A percentile compares a stretch with the other conserved stretches of the same genome.
Conservation (phyloP, 148 eudicot species). For the Diospyros kaki region DNA sequence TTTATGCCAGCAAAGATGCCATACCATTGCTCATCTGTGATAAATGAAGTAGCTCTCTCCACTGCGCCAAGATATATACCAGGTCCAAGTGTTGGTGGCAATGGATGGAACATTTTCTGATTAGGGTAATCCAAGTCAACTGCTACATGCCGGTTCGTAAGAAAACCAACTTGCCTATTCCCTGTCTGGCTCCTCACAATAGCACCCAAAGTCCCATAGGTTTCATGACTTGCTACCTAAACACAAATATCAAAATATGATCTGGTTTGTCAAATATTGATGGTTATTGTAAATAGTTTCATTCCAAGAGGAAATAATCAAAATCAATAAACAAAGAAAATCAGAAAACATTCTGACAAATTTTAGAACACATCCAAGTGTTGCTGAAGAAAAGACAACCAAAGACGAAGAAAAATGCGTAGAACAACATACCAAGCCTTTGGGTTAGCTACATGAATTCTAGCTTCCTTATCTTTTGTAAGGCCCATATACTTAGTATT, state of each 20-base stretch:
- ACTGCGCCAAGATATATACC: slow-evolving; percentile 95
- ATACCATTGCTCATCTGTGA: slow-evolving; percentile 94
- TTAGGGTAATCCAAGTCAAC: slow-evolving; percentile 92
- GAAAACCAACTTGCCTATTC: slow-evolving; percentile 88
- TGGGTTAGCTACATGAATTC: no score
- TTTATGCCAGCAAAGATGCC: slow-evolving; percentile 93
- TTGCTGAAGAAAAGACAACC: no score
- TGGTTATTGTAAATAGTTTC: background rate
- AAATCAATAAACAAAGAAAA: slow-evolving; percentile 7
- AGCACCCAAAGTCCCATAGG: slow-evolving; percentile 95
- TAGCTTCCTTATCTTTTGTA: no score
- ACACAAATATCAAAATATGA: background rate
- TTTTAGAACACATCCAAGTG: no score
- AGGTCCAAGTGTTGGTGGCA: slow-evolving; percentile 97
- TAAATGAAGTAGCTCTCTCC: slow-evolving; percentile 96
- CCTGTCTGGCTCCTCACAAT: slow-evolving; percentile 96
- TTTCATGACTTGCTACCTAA: slow-evolving; percentile 95
- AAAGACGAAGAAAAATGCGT: no score
- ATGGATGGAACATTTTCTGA: slow-evolving; percentile 98
- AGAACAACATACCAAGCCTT: no score
- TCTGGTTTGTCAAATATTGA: background rate
- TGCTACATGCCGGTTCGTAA: slow-evolving; percentile 94
- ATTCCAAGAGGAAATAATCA: background rate
- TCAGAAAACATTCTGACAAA: background rate
- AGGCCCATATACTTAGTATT: no score